These are phyloP conservation scores for Daldinia eschscholtzii DNA, from an alignment of 2,329 filamentous ascomycete species.

Conservation along the genomic window DNA sequence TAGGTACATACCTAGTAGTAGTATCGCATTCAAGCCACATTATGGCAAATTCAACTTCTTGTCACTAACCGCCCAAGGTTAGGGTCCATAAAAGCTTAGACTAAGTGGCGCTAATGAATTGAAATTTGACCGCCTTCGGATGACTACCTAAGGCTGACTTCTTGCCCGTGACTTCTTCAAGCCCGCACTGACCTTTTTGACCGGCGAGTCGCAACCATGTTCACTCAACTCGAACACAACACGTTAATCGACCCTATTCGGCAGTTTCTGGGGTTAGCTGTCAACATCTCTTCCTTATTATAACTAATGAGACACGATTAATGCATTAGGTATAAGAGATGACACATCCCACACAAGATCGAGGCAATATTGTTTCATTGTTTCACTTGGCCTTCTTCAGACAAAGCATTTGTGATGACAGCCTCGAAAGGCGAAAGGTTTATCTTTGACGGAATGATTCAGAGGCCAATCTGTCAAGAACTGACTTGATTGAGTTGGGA, in stretches of 20 bases:
- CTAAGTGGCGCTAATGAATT: constrained; percentile 20
- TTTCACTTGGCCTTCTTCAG: constrained; percentile 6
- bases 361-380: constrained; percentile 5
- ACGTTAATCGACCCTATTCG: constrained; percentile 42
- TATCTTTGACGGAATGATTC: constrained; percentile 20
- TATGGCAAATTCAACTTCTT: constrained; percentile 14
- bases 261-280: constrained; percentile 29
- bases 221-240: constrained; percentile 42
- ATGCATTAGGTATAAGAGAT: constrained; percentile 25
- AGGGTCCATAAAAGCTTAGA: constrained; percentile 2
- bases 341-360: constrained; percentile 1
- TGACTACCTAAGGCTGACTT: constrained; percentile 33
- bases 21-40: constrained; percentile 27
- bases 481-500: constrained; percentile 22
- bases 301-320: constrained; percentile 9
- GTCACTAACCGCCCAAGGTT: not conserved
- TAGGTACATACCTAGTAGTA: not conserved
- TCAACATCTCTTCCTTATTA: constrained; percentile 26
- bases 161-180: constrained; percentile 29
- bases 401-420: constrained; percentile 9
- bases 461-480: constrained; percentile 16
- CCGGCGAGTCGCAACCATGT: constrained; percentile 32
- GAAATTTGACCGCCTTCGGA: constrained; percentile 37
- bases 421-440: constrained; percentile 18
- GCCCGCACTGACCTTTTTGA: constrained; percentile 37